Evolutionary conservation across 805 yeast genomes (phyloP).

Genomic region (Wickerhamomyces bisporus): DNA sequence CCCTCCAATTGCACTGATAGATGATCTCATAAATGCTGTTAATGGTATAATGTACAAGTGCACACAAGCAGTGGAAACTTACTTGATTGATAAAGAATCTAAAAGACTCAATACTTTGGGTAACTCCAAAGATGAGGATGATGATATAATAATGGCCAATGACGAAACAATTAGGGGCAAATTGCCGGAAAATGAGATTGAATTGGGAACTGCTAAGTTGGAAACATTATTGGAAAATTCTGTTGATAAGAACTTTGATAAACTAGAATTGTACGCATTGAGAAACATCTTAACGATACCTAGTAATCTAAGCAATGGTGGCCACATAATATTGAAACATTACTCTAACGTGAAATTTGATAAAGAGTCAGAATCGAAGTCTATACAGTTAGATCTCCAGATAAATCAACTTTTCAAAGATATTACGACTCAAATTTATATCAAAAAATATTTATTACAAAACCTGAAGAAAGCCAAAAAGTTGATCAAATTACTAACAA

Average conservation of each 20-base stretch:
- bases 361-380: slow-evolving; percentile 13
- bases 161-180: slow-evolving; percentile 18
- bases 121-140: slow-evolving; percentile 17
- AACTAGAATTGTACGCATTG: slow-evolving; percentile 74
- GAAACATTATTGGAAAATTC: slow-evolving; percentile 71
- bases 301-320: slow-evolving; percentile 37
- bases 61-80: slow-evolving; percentile 70
- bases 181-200: slow-evolving; percentile 48
- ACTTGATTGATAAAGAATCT: slow-evolving; percentile 35
- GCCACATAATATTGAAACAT: slow-evolving; percentile 64
- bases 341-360: slow-evolving; percentile 46
- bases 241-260: slow-evolving; percentile 80
- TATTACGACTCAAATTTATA: slow-evolving; percentile 38
- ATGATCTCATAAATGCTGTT: slow-evolving; percentile 83
- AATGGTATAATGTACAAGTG: slow-evolving; percentile 81
- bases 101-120: slow-evolving; percentile 1
- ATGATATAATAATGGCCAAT: slow-evolving; percentile 22
- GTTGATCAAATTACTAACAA: slow-evolving; percentile 28
- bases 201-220: slow-evolving; percentile 72
- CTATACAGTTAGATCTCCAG: slow-evolving; percentile 26
- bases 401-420: slow-evolving; percentile 31
- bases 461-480: slow-evolving; percentile 35
- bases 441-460: slow-evolving; percentile 36
- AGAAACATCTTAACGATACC: slow-evolving; percentile 76
- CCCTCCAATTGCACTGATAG: slow-evolving; percentile 77